Conservation (phyloP, 2,329 filamentous ascomycete genomes). For the Cordyceps militaris region DNA sequence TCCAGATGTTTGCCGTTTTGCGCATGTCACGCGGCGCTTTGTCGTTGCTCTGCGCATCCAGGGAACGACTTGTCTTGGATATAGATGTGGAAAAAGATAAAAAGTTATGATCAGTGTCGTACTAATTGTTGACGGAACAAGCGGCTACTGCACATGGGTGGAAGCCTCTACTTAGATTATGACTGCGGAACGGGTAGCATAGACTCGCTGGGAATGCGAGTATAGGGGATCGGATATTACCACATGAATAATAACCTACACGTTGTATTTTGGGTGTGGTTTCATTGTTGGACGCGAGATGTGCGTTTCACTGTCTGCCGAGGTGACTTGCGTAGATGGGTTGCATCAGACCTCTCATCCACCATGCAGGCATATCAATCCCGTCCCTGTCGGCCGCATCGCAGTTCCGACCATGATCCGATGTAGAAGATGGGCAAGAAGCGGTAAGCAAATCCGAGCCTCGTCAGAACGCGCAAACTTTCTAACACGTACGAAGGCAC, state of each 20-base stretch:
- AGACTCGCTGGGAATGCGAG: conserved; percentile 14
- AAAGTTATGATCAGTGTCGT: background rate
- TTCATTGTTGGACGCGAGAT: background rate
- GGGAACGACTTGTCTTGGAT: conserved; percentile 7
- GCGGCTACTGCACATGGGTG: background rate
- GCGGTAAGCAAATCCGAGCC: background rate
- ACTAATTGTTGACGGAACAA: background rate
- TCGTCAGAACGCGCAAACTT: background rate
- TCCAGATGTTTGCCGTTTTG: background rate
- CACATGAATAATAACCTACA: conserved; percentile 9
- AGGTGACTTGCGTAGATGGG: no score
- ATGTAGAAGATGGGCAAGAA: background rate
- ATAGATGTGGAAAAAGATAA: background rate
- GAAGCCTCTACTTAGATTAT: background rate
- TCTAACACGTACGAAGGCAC: background rate
- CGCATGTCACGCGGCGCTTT: background rate
- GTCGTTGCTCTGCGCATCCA: background rate
- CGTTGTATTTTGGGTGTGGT: background rate
- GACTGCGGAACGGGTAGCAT: conserved; percentile 12
- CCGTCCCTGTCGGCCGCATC: background rate
- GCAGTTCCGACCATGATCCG: background rate
- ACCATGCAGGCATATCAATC: background rate
- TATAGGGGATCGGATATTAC: conserved; percentile 1
- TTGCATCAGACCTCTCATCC: no score
- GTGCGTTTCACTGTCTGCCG: no score